A percentile compares a stretch with the other conserved stretches of the same genome.
Evolutionary conservation across 139 green algal genomes (phyloP).

Genomic region (Gonium pectorale): DNA sequence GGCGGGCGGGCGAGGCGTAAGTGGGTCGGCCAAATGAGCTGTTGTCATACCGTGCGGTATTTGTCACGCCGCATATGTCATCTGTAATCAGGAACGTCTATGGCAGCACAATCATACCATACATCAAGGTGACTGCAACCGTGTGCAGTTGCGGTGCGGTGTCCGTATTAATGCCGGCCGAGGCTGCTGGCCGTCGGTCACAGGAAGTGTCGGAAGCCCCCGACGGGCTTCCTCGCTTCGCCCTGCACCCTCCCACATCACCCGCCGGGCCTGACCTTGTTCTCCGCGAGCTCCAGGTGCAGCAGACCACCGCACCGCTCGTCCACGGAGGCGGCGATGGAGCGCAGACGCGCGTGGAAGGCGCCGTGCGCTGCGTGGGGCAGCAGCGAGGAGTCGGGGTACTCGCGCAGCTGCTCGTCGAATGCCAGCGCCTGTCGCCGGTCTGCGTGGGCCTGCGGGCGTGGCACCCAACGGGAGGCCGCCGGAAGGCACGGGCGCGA

Average conservation of each 20-base stretch:
- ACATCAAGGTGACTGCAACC: too few relatives aligned
- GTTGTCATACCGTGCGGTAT: neutral
- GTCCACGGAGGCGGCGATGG: constrained; percentile 37
- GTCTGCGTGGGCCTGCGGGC: constrained; percentile 24
- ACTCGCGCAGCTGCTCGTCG: constrained; percentile 40
- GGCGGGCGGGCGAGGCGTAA: neutral
- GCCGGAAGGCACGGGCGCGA: too few relatives aligned
- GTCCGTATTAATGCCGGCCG: too few relatives aligned
- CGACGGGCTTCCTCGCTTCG: too few relatives aligned
- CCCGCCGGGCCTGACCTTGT: constrained; percentile 20
- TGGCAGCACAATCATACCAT: too few relatives aligned
- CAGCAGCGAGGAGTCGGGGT: constrained; percentile 45
- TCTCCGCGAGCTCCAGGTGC: constrained; percentile 57
- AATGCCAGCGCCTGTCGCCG: constrained; percentile 33
- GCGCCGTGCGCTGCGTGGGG: neutral
- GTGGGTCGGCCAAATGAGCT: neutral
- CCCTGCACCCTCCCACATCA: neutral
- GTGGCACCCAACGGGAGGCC: too few relatives aligned
- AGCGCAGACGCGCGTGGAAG: constrained; percentile 32
- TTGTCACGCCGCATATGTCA: too few relatives aligned
- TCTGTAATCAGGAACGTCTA: too few relatives aligned
- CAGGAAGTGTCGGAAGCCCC: too few relatives aligned
- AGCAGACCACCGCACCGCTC: constrained; percentile 40
- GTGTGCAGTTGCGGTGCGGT: too few relatives aligned
- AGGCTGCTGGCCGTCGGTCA: too few relatives aligned